Evolutionary conservation across 2,329 filamentous ascomycete genomes (phyloP).

Genomic region (Ophioceras dolichostomum): DNA sequence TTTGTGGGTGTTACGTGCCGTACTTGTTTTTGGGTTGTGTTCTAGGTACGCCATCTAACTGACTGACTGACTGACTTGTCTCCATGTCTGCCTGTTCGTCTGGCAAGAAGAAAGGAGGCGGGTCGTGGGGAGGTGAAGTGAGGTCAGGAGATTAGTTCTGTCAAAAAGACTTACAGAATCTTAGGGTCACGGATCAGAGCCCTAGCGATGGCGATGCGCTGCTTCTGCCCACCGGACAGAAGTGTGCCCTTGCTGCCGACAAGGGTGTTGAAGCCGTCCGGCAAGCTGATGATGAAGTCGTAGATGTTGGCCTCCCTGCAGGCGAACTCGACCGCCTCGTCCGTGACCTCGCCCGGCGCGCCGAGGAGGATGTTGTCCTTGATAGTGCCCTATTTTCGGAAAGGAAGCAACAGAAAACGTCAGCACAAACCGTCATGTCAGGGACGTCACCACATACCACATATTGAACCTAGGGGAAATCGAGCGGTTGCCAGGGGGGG

Average conservation of each 20-base stretch:
- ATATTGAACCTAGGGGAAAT: too few species aligned
- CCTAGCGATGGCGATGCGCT: conserved; percentile 85
- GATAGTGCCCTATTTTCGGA: conserved; percentile 52
- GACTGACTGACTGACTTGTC: too few species aligned
- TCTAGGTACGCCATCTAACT: too few species aligned
- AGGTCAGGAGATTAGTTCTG: background rate
- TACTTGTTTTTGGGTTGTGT: too few species aligned
- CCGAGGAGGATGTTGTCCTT: conserved; percentile 83
- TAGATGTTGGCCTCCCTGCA: conserved; percentile 89
- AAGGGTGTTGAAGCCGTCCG: conserved; percentile 69
- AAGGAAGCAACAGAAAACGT: background rate
- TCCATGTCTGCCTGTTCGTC: too few species aligned
- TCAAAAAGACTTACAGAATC: conserved; percentile 38
- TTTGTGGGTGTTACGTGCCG: too few species aligned
- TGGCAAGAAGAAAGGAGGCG: background rate
- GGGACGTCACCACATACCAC: too few species aligned
- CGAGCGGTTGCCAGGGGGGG: too few species aligned
- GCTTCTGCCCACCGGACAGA: conserved; percentile 85
- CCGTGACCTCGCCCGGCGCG: conserved; percentile 52
- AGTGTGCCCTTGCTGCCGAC: conserved; percentile 81
- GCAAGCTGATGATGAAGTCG: conserved; percentile 78
- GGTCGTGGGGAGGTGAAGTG: background rate
- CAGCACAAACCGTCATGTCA: background rate
- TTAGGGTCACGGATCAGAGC: conserved; percentile 85
- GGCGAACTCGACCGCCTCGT: conserved; percentile 62